phyloP scores from a whole-genome alignment of 2,329 filamentous ascomycete species.

The Verticillium dahliae region DNA sequence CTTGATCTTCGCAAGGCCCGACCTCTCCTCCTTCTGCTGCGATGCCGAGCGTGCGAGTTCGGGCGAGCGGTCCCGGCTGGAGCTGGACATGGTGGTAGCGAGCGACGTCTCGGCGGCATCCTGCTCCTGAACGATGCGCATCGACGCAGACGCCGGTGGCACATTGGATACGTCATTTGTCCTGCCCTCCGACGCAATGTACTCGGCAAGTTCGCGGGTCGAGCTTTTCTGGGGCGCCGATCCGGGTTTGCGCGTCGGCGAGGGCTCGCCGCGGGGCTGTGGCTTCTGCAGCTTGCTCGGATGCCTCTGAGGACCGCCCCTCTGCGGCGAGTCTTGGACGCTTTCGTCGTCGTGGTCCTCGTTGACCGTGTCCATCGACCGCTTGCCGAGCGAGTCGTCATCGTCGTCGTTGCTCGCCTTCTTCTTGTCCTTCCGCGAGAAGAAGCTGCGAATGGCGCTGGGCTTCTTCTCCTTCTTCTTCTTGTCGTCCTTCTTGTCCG shows the following conservation, averaged over 20 bases:
- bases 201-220: constrained; percentile 34
- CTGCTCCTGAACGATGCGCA: constrained; percentile 49
- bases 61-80: constrained; percentile 18
- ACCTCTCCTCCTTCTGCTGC: constrained; percentile 32
- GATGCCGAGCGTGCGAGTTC: constrained; percentile 27
- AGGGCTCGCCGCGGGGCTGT: constrained; percentile 43
- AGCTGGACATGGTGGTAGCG: constrained; percentile 10
- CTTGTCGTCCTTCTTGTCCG: constrained; percentile 68
- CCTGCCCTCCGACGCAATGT: constrained; percentile 32
- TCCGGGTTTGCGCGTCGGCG: constrained; percentile 34
- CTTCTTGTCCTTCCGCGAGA: constrained; percentile 58
- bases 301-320: constrained; percentile 43
- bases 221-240: constrained; percentile 21
- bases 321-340: constrained; percentile 40
- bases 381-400: constrained; percentile 55
- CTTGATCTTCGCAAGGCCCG: constrained; percentile 35
- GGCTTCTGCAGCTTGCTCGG: constrained; percentile 67
- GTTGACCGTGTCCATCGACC: constrained; percentile 49
- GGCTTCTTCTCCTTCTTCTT: constrained; percentile 63
- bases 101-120: constrained; percentile 26
- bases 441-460: constrained; percentile 52
- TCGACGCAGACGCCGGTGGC: constrained; percentile 40
- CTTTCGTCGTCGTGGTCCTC: constrained; percentile 39
- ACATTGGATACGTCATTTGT: constrained; percentile 48
- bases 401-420: constrained; percentile 45